Conservation (phyloP, 768 basidiomycete species). For the Suillus variegatus region DNA sequence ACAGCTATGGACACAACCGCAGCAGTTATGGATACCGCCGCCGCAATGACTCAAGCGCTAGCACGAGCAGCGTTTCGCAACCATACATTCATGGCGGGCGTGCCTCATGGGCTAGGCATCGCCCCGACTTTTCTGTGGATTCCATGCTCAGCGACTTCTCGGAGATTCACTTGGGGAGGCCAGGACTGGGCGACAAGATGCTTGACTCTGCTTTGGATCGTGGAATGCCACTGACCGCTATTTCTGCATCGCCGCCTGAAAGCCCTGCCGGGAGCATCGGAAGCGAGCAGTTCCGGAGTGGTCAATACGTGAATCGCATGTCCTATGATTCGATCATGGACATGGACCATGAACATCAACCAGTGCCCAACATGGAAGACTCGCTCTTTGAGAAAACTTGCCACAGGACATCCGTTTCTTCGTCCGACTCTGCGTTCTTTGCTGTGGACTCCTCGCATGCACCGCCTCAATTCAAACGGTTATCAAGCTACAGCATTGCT, state of each 20-base stretch:
- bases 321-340: conserved; percentile 73
- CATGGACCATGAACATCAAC: conserved; percentile 41
- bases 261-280: conserved; percentile 30
- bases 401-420: conserved; percentile 45
- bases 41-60: conserved; percentile 59
- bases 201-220: conserved; percentile 60
- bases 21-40: conserved; percentile 50
- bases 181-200: conserved; percentile 87
- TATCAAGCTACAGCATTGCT: conserved; percentile 62
- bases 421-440: conserved; percentile 63
- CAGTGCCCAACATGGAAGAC: conserved; percentile 36
- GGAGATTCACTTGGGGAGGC: conserved; percentile 57
- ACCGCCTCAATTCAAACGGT: conserved; percentile 59
- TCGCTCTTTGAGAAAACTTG: conserved; percentile 68
- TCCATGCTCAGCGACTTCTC: conserved; percentile 69
- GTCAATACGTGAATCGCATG: conserved; percentile 33
- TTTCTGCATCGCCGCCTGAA: conserved; percentile 65
- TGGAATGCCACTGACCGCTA: conserved; percentile 57
- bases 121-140: conserved; percentile 59
- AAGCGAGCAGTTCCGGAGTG: conserved; percentile 14
- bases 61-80: conserved; percentile 56
- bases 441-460: conserved; percentile 41
- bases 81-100: conserved; percentile 59
- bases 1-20: conserved; percentile 61
- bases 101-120: conserved; percentile 60